Conservation (phyloP, 805 yeast genomes). For the Lipomyces oligophaga region DNA sequence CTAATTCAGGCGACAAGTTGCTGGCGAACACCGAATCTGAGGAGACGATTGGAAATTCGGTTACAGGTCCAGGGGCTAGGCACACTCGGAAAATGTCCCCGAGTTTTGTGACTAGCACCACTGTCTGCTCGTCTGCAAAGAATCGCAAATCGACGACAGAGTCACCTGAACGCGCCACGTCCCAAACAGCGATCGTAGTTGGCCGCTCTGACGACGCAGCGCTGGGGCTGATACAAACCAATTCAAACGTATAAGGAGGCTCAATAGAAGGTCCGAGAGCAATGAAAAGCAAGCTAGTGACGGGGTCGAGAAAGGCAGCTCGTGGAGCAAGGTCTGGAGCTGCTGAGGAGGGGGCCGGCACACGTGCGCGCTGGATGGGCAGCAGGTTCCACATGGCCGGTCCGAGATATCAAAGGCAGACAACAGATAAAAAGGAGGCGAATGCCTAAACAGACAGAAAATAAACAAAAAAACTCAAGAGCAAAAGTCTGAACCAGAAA, state of each 20-base stretch:
- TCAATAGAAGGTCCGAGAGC: constrained; percentile 57
- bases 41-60: constrained; percentile 44
- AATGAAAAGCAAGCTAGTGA: constrained; percentile 67
- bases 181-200: too few relatives aligned
- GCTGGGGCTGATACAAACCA: constrained; percentile 44
- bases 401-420: too few relatives aligned
- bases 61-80: not conserved
- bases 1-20: constrained; percentile 26
- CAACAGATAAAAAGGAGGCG: too few relatives aligned
- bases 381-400: constrained; percentile 20
- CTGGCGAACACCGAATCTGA: constrained; percentile 36
- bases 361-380: constrained; percentile 21
- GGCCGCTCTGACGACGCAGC: not conserved
- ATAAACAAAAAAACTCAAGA: too few relatives aligned
- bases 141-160: constrained; percentile 14
- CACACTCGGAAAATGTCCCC: constrained; percentile 61
- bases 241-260: too few relatives aligned
- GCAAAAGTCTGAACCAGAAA: too few relatives aligned
- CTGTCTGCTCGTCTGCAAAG: constrained; percentile 15
- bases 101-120: constrained; percentile 52
- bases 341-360: constrained; percentile 51
- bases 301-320: constrained; percentile 62
- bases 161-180: not conserved
- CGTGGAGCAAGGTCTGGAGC: constrained; percentile 60
- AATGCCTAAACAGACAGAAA: too few relatives aligned